Base-by-base conservation (phyloP, 768 basidiomycete species). In the Russula griseocarnosa region DNA sequence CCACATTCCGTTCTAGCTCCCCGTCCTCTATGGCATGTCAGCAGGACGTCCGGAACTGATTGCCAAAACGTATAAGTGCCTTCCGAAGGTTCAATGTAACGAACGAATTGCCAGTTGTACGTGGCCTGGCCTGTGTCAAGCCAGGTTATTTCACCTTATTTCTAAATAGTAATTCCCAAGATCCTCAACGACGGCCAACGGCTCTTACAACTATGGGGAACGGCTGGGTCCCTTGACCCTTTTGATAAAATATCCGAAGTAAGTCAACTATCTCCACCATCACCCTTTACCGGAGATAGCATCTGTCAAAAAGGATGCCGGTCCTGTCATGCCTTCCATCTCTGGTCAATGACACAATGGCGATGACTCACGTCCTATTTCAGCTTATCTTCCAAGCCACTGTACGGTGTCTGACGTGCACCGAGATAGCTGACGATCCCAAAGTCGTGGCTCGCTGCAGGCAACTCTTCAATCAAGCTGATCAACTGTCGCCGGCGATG, bases 21-120 rank as follows among this genome's bases (percentile, higher is more conserved):
- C 89, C 66, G 83, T 87, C 79, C 81, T 90, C 68, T 81, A 80
- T 69, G 88, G 88, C 44, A 84, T 91, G 55, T 90, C 89, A 30
- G 84, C 86, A 62, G 82, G 86, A 73, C 79, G 90, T 50, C 78
- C 79, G 56, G 80, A 79, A 65, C 78, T 82, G 66, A 80, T 90
- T 72, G 74, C 82, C 32, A 76, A 81, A 68, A 90, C 90, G 61
- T 85, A 90, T 75, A 89, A 84, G 72, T 86, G 89, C 66, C 81
- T 92, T 44, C 79, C 79, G 28, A 77, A 79, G 36, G 78, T 84
- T 46, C 88, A 90, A 72, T 80, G 79, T 66, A 82, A 85, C 68
- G 83, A 83, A 42, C 79, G 82, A 55, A 77, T 92, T 53, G 78
- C 77, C 64, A 76, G 80, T 59, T 75, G 89, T 90, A 74, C 70